Evolutionary conservation across 2,329 filamentous ascomycete species (phyloP).

Genomic region (Paraphoma sp.): DNA sequence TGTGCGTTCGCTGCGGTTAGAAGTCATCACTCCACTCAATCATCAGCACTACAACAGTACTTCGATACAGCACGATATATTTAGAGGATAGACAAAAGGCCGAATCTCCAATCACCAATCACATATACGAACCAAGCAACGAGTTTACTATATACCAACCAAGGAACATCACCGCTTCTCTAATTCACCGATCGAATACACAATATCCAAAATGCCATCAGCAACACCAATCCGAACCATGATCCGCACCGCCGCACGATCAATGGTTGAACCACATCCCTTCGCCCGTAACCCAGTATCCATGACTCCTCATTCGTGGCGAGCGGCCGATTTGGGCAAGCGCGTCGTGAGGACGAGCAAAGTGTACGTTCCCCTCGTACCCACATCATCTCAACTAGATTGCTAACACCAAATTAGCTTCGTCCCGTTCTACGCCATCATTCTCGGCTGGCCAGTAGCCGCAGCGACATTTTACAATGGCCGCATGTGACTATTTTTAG

Average conservation of each 20-base stretch:
- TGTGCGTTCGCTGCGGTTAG: background rate
- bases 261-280: constrained; percentile 46
- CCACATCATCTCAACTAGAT: background rate
- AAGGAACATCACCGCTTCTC: background rate
- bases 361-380: constrained; percentile 28
- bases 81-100: background rate
- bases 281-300: constrained; percentile 40
- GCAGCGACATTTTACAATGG: constrained; percentile 33
- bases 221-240: constrained; percentile 38
- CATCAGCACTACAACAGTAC: constrained; percentile 4
- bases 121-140: too few species aligned
- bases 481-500: constrained; percentile 37
- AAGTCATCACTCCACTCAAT: constrained; percentile 4
- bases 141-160: too few species aligned
- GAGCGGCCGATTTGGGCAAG: constrained; percentile 29
- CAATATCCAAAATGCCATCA: constrained; percentile 35
- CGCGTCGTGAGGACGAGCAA: constrained; percentile 27
- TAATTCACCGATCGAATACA: constrained; percentile 1
- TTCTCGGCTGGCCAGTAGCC: constrained; percentile 45
- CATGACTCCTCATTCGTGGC: constrained; percentile 30
- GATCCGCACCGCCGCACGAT: constrained; percentile 38
- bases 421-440: constrained; percentile 33
- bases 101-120: constrained; percentile 1
- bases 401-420: constrained; percentile 18
- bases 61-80: background rate